Base-by-base conservation (phyloP, 2,329 filamentous ascomycete genomes). In the Sphaceloma murrayae region DNA sequence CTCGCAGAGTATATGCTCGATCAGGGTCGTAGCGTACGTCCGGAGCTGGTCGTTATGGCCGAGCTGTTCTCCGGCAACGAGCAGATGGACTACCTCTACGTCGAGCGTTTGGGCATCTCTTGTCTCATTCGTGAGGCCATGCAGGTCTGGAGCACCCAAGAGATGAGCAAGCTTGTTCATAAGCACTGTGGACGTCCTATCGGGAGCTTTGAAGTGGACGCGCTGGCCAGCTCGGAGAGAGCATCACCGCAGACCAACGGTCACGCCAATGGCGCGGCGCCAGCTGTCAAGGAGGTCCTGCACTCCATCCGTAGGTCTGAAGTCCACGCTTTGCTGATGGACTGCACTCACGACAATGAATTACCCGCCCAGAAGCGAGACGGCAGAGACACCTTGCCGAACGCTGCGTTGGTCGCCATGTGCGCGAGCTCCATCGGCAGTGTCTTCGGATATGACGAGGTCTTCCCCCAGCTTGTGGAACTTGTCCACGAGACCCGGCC, bases 311-410 rank as follows among this genome's bases (percentile, higher is more conserved):
- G 85, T 52, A 80, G 83, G n/a, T 84, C 79, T 3, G 85, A 88
- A 3, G 82, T 96, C 0, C 88, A 94, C 52, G 91, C 89, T 1
- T 69, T 98, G 1, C 95, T 98, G 64, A 96, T 96, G 87, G 93
- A 98, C 61, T 98, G 93, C 63, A 98, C 93, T 0, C 91, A 98
- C 62, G 91, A 98, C 66, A 98, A 98, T 55, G 89, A 98, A 65
- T 83, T 86, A 2, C 91, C 91, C 0, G 85, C 89, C 1, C 89
- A 98, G 63, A 95, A 95, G 64, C 77, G 93, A 30, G 88, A 95
- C 60, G 88, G 88, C 42, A 78, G 87, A 48, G 93, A 98, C 59
- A 96, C 91, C 0, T 72, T 98, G 7, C 85, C 93, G 5, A 96
- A 93, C 57, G 88, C 89, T 39, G 91, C 91, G 4, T 72, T 98